Conservation (phyloP, 1,284 basidiomycete species). For the Melampsora larici-populina region DNA sequence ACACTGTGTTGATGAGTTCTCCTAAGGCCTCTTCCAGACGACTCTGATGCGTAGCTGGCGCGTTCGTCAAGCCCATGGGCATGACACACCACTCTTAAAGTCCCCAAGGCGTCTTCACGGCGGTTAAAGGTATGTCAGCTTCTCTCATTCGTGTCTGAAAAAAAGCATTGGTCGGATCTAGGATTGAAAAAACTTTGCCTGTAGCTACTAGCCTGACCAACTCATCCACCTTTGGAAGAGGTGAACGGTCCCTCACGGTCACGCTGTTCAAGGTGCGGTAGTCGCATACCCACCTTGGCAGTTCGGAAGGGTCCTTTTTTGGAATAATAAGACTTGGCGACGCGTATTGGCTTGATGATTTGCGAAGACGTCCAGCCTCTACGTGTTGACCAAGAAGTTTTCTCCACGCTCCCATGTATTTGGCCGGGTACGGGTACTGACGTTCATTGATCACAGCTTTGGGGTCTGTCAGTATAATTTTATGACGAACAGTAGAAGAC, state of each 20-base stretch:
- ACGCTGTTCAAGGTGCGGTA: slow-evolving; percentile 42
- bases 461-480: slow-evolving; percentile 14
- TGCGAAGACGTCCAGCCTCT: slow-evolving; percentile 23
- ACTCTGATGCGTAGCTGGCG: slow-evolving; percentile 49
- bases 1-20: slow-evolving; percentile 48
- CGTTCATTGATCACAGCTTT: too few relatives aligned
- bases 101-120: slow-evolving; percentile 55
- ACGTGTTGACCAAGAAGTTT: slow-evolving; percentile 41
- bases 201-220: too few relatives aligned
- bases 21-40: slow-evolving; percentile 45
- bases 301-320: too few relatives aligned
- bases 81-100: slow-evolving; percentile 56
- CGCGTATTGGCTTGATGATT: too few relatives aligned
- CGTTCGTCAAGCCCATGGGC: slow-evolving; percentile 57
- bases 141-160: slow-evolving; percentile 56
- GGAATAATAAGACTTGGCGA: too few relatives aligned
- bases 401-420: slow-evolving; percentile 39
- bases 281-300: too few relatives aligned
- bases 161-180: slow-evolving; percentile 58
- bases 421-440: slow-evolving; percentile 21
- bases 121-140: too few relatives aligned
- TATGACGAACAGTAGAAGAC: background rate
- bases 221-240: too few relatives aligned
- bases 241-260: slow-evolving; percentile 44
- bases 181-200: slow-evolving; percentile 52